Evolutionary conservation across 2,329 filamentous ascomycete genomes (phyloP), one percentile per base, ranked within the genome.

Genomic region (Verticillium nubilum): DNA sequence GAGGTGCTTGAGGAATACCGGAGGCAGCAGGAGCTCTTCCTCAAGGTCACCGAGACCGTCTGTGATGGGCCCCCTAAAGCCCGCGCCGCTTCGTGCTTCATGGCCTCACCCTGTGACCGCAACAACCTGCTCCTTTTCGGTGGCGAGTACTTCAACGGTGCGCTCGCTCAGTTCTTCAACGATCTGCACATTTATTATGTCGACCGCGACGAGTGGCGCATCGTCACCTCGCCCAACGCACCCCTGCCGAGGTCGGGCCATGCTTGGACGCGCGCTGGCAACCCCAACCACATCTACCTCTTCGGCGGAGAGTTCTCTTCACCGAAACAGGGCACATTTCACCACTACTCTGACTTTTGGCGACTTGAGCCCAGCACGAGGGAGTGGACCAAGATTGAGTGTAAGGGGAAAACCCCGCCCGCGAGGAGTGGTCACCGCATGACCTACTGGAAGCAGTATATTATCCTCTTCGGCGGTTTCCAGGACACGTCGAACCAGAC

Each of bases 341-440:
- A 99, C 73, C 95, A 99, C 75, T 99, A 99, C 78, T 97, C 96
- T 69, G 95, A 98, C 76, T 98, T 99, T 73, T 99, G 95, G 94
- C 84, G 89, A 56, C 83, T 98, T 52, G 93, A 98, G 70, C 90
- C 94, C 0, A 83, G 82, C 9, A 87, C 85, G 7, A 83, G 92
- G 67, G 95, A 99, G 77, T 99, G 95, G 95, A 90, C 86, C 59
- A 89, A 93, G 62, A 80, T 99, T 33, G 95, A 99, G 73, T 82
- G 81, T 67, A 85, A 85, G 77, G 90, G 90, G 60, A 91, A 90
- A 73, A 83, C 83, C 35, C 94, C 94, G 42, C 89, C 91, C 2
- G 92, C 94, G 2, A 82, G 95, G 65, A 96, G 91, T 72, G 95
- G 95, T 3, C 93, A 97, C 74, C 86, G 94, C 65, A 97, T 99